Conservation (phyloP, 495 filamentous ascomycete species). For the Cetradonia linearis region DNA sequence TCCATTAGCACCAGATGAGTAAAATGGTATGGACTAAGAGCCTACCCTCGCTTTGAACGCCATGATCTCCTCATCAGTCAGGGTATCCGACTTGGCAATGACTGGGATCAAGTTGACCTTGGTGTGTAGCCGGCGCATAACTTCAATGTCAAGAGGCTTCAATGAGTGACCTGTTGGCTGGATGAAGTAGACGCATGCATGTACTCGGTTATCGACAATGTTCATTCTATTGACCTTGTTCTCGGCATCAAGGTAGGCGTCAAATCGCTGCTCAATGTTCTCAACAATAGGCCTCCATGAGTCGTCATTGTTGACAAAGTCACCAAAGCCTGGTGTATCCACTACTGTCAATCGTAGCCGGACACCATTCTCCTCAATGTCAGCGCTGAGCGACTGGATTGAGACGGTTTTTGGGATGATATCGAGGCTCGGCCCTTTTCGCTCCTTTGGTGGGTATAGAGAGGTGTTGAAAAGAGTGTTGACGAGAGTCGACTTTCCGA, state of each 20-base stretch:
- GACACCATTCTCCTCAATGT: constrained; percentile 98
- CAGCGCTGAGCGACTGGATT: constrained; percentile 96
- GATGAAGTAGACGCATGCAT: constrained; percentile 98
- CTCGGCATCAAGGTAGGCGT: constrained; percentile 95
- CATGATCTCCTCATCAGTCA: constrained; percentile 92
- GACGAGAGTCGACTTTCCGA: constrained; percentile 97
- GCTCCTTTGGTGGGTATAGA: constrained; percentile 96
- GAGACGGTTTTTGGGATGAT: constrained; percentile 98
- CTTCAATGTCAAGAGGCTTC: constrained; percentile 97
- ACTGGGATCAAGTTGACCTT: constrained; percentile 99
- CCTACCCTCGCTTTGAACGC: constrained; percentile 90
- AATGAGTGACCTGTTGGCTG: constrained; percentile 98
- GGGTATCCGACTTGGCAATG: constrained; percentile 95
- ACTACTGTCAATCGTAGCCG: constrained; percentile 95
- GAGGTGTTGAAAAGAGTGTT: constrained; percentile 99
- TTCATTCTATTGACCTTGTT: constrained; percentile 99
- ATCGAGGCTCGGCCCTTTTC: constrained; percentile 89
- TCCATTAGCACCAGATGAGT: constrained; percentile 9
- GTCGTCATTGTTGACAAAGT: constrained; percentile 99
- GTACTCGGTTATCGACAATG: constrained; percentile 97
- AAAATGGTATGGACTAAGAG: constrained; percentile 14
- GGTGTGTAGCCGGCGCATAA: constrained; percentile 97
- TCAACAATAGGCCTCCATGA: constrained; percentile 98
- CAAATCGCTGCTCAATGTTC: constrained; percentile 98
- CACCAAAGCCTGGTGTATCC: constrained; percentile 95